These are phyloP conservation scores for Camellia sinensis DNA, from an alignment of 148 eudicot species.

Conservation along the genomic window DNA sequence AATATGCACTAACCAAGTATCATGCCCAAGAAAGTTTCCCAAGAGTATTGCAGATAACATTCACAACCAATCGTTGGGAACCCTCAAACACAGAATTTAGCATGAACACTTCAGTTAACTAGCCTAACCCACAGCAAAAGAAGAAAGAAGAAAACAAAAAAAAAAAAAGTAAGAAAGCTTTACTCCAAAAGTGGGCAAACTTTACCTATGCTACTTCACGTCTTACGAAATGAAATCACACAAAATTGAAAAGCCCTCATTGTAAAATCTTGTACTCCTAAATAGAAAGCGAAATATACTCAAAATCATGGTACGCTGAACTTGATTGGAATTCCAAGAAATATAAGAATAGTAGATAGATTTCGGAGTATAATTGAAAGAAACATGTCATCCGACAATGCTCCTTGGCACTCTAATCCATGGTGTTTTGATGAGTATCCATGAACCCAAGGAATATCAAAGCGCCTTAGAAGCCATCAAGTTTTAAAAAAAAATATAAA, in stretches of 20 bases:
- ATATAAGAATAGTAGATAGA: not conserved
- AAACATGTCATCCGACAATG: not conserved
- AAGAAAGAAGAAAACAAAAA: not conserved
- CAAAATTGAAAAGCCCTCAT: not conserved
- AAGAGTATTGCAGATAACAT: not conserved
- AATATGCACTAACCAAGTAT: not conserved
- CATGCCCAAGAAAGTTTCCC: not conserved
- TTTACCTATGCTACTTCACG: not conserved
- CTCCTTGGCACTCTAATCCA: not conserved
- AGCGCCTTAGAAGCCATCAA: not conserved
- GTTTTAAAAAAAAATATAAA: not conserved
- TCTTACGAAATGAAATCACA: not conserved
- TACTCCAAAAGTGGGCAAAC: not conserved
- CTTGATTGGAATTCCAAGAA: not conserved
- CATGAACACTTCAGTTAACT: not conserved
- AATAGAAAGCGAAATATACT: not conserved
- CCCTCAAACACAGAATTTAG: constrained; percentile 1
- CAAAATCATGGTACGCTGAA: not conserved
- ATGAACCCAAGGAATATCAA: not conserved
- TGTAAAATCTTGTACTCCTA: not conserved
- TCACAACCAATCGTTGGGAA: not conserved
- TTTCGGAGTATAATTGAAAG: not conserved
- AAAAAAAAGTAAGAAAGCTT: not conserved
- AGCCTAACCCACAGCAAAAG: not conserved
- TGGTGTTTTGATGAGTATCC: not conserved